Conservation (phyloP, 2,329 filamentous ascomycete species). For the Verticillium dahliae region DNA sequence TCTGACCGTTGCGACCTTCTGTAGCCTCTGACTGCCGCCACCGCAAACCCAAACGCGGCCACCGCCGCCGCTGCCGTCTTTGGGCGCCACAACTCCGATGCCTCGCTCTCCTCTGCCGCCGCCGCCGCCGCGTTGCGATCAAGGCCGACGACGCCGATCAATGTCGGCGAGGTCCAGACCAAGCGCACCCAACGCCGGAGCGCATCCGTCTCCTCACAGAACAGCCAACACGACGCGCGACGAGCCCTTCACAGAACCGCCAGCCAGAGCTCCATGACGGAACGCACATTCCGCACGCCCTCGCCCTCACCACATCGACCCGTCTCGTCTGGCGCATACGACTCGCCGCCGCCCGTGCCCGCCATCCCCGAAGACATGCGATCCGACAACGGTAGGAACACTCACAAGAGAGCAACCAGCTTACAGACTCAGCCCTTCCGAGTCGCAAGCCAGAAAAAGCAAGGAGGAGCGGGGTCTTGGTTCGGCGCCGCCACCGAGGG, state of each 20-base stretch:
- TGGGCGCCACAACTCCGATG: constrained; percentile 57
- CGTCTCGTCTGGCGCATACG: constrained; percentile 16
- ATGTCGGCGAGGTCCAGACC: constrained; percentile 77
- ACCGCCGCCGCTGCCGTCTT: constrained; percentile 77
- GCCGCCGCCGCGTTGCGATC: constrained; percentile 82
- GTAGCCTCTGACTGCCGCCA: constrained; percentile 57
- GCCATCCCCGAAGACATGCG: constrained; percentile 52
- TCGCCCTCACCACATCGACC: constrained; percentile 49
- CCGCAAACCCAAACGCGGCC: constrained; percentile 66
- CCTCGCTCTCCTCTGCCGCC: constrained; percentile 67
- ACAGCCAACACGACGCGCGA: constrained; percentile 36
- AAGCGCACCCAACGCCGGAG: constrained; percentile 74
- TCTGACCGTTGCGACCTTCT: constrained; percentile 5
- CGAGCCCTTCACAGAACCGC: constrained; percentile 53
- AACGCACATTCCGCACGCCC: constrained; percentile 77
- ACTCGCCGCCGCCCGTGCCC: constrained; percentile 73
- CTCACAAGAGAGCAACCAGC: constrained; percentile 27
- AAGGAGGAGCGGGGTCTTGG: constrained; percentile 38
- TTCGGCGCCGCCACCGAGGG: constrained; percentile 38
- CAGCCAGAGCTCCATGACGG: constrained; percentile 79
- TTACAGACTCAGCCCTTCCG: constrained; percentile 42
- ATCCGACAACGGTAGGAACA: constrained; percentile 16
- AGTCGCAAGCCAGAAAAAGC: constrained; percentile 46
- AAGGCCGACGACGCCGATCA: constrained; percentile 69
- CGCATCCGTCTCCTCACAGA: constrained; percentile 64